phyloP scores from a whole-genome alignment of 176 grass and related monocot species.

The Calamus simplicifolius region DNA sequence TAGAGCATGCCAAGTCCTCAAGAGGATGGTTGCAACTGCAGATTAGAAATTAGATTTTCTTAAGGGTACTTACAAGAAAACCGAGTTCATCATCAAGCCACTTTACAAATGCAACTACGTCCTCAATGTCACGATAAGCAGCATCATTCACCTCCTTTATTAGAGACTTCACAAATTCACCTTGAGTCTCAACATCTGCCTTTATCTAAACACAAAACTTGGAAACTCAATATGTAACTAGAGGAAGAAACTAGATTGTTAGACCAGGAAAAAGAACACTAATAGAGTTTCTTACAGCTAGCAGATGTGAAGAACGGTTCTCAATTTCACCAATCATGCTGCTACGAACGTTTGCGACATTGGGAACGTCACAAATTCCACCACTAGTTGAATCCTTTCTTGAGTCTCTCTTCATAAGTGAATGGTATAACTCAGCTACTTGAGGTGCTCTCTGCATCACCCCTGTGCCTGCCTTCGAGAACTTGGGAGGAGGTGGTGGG shows the following conservation, averaged over 20 bases:
- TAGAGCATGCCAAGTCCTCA: neutral
- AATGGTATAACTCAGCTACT: conserved; percentile 97
- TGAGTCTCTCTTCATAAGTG: conserved; percentile 93
- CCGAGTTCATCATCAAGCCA: conserved; percentile 98
- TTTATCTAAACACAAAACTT: conserved; percentile 58
- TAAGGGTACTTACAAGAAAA: conserved; percentile 60
- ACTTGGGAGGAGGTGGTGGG: conserved; percentile 61
- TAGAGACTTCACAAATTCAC: conserved; percentile 94
- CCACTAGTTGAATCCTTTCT: conserved; percentile 74
- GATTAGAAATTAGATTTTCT: neutral
- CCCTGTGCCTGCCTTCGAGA: conserved; percentile 52
- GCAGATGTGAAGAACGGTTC: conserved; percentile 88
- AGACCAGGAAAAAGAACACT: neutral
- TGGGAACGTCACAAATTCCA: conserved; percentile 60
- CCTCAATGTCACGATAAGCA: conserved; percentile 87
- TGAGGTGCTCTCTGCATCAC: conserved; percentile 94
- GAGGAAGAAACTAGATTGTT: neutral
- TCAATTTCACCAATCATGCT: conserved; percentile 99
- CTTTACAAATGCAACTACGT: conserved; percentile 97
- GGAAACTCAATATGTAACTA: conserved; percentile 2
- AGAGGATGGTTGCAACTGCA: neutral
- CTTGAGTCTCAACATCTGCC: conserved; percentile 95
- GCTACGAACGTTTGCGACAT: conserved; percentile 65
- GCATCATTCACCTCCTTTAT: conserved; percentile 99
- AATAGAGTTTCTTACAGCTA: conserved; percentile 59